Evolutionary conservation across 495 filamentous ascomycete species (phyloP), one percentile per base, ranked within the genome.

Genomic region (Aspergillus asperescens): DNA sequence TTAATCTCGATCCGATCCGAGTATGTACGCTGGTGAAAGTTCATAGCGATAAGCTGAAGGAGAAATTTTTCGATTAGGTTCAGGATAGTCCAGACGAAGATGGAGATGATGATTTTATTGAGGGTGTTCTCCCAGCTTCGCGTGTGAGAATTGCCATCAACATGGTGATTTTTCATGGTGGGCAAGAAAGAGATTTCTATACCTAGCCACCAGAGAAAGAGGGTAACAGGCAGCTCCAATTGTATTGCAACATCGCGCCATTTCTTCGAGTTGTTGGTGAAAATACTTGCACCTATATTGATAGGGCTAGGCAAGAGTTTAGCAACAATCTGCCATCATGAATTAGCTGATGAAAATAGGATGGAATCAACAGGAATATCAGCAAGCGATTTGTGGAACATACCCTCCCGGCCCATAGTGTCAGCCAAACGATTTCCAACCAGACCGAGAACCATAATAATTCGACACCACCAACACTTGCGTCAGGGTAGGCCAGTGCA

Each of bases 1-100:
- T 95, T 96, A 55, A 91, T 76, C 43, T 92, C 88, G 58, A 98
- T 96, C 10, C 92, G 81, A 61, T 94, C 89, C 20, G 88, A 83
- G 55, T 97, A 97, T 7, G 92, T 96, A 32, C 92, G 81, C 28
- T 86, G 76, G 62, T 98, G 92, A 66, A 98, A 96, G 59, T 83
- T 89, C 57, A 90, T 87, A 15, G 92, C 91, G 62, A 98, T 95
- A 63, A 96, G 81, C 62, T 96, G 90, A 51, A 96, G 92, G 56
- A 96, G 79, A 51, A 98, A 87, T 74, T 96, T 98, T 64, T 96
- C 90, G 39, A 86, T 75, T 43, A 93, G 81, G 67, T 98, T 96
- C 45, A 96, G 70, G 27, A 82, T 76, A 0, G 84, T 81, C 54
- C 86, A 81, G 24, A 94, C 85, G 62, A 98, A 92, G 47, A 90